Percentiles rank a stretch among this genome's conserved stretches.
Conservation (phyloP, 176 grass and related monocot species). For the Oryza brachyantha region DNA sequence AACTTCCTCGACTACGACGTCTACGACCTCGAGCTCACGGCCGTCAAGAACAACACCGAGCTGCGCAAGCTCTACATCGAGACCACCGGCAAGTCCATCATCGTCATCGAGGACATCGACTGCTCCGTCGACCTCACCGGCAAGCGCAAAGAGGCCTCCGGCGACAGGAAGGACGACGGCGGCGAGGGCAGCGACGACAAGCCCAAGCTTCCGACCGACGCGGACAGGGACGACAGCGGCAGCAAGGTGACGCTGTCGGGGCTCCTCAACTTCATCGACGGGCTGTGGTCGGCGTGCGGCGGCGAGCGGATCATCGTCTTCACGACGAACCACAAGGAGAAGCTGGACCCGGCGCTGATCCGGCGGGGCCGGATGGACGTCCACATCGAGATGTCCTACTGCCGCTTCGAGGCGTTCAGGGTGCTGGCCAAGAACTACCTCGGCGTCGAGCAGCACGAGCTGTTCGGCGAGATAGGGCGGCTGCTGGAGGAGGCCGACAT, state of each 20-base stretch:
- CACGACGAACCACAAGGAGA: conserved; percentile 68
- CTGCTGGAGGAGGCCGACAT: conserved; percentile 51
- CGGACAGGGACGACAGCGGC: conserved; percentile 18
- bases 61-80: conserved; percentile 72
- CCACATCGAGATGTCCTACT: conserved; percentile 80
- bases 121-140: conserved; percentile 46
- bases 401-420: conserved; percentile 55
- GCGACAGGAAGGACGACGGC: background rate
- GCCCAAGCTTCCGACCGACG: background rate
- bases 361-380: conserved; percentile 72
- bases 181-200: background rate
- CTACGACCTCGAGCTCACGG: conserved; percentile 65
- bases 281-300: conserved; percentile 65
- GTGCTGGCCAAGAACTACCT: conserved; percentile 69
- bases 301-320: conserved; percentile 74
- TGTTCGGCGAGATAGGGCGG: conserved; percentile 6
- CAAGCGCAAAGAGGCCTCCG: background rate
- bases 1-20: conserved; percentile 70
- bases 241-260: conserved; percentile 67
- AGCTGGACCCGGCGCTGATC: conserved; percentile 64
- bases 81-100: conserved; percentile 55
- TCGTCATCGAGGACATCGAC: conserved; percentile 73
- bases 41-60: conserved; percentile 66
- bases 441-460: background rate
- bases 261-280: conserved; percentile 80